These are phyloP conservation scores for Arabidopsis lyrata DNA, from an alignment of 441 rosid genomes.

Conservation along the genomic window DNA sequence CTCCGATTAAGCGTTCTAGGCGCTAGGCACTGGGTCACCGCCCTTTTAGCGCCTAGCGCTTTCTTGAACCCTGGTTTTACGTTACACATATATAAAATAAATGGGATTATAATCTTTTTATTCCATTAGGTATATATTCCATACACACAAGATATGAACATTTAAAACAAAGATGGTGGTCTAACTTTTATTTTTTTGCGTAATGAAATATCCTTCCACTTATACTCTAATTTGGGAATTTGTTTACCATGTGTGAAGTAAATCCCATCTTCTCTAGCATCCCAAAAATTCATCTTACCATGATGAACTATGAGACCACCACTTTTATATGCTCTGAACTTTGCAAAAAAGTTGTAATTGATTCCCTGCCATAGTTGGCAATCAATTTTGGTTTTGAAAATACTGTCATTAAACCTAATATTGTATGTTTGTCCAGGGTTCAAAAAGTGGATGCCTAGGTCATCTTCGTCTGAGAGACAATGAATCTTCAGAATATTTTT, in stretches of 20 bases:
- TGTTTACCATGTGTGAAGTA: slow-evolving; percentile 13
- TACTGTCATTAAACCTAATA: neutral
- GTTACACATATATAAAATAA: neutral
- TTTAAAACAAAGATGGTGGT: neutral
- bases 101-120: neutral
- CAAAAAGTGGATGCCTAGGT: neutral
- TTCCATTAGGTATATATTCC: neutral
- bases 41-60: too few relatives aligned
- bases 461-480: neutral
- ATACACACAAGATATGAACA: neutral
- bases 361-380: neutral
- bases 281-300: slow-evolving; percentile 3
- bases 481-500: neutral
- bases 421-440: neutral
- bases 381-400: neutral
- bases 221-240: neutral
- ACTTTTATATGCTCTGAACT: slow-evolving; percentile 1
- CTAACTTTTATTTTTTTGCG: neutral
- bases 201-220: neutral
- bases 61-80: too few relatives aligned
- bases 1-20: too few relatives aligned
- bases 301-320: slow-evolving; percentile 2
- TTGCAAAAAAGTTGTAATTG: neutral
- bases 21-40: too few relatives aligned
- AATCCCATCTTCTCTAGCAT: slow-evolving; percentile 12